A percentile compares a stretch with the other conserved stretches of the same genome.
Evolutionary conservation across 2,329 filamentous ascomycete genomes (phyloP).

Genomic region (Trichoderma citrinoviride): DNA sequence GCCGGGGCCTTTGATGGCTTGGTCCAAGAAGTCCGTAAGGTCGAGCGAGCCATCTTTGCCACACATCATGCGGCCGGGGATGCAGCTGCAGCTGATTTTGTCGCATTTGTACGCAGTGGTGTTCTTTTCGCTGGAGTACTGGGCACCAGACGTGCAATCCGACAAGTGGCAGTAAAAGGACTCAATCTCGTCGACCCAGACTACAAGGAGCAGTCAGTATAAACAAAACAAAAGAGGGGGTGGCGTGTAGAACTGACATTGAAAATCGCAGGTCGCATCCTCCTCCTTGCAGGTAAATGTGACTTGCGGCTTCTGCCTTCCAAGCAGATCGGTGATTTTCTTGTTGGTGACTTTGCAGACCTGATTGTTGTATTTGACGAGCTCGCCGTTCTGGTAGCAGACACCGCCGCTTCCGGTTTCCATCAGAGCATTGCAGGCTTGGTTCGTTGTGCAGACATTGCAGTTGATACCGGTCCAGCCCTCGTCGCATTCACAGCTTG

Average conservation of each 20-base stretch:
- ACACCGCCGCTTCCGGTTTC: slow-evolving; percentile 76
- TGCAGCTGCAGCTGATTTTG: slow-evolving; percentile 80
- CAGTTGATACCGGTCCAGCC: slow-evolving; percentile 98
- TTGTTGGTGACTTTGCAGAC: slow-evolving; percentile 97
- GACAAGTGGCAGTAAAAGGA: slow-evolving; percentile 94
- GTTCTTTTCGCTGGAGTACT: slow-evolving; percentile 69
- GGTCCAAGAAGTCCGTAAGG: slow-evolving; percentile 80
- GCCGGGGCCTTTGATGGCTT: slow-evolving; percentile 83
- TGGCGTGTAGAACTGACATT: slow-evolving; percentile 59
- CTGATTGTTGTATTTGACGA: slow-evolving; percentile 93
- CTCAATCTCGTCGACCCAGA: slow-evolving; percentile 92
- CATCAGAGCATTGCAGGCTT: slow-evolving; percentile 86
- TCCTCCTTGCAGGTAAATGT: slow-evolving; percentile 87
- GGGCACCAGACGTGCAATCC: slow-evolving; percentile 70
- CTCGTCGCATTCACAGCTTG: slow-evolving; percentile 79
- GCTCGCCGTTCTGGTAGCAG: slow-evolving; percentile 87
- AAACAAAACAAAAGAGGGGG: neutral
- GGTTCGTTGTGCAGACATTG: slow-evolving; percentile 84
- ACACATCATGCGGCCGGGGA: slow-evolving; percentile 89
- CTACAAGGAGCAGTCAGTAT: slow-evolving; percentile 41
- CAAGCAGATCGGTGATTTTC: slow-evolving; percentile 85
- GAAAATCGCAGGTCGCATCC: slow-evolving; percentile 81
- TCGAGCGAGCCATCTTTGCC: slow-evolving; percentile 89
- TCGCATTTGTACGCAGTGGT: slow-evolving; percentile 82
- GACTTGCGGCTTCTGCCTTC: slow-evolving; percentile 82